Base-by-base conservation (phyloP, 768 basidiomycete species). In the Amanita muscaria region DNA sequence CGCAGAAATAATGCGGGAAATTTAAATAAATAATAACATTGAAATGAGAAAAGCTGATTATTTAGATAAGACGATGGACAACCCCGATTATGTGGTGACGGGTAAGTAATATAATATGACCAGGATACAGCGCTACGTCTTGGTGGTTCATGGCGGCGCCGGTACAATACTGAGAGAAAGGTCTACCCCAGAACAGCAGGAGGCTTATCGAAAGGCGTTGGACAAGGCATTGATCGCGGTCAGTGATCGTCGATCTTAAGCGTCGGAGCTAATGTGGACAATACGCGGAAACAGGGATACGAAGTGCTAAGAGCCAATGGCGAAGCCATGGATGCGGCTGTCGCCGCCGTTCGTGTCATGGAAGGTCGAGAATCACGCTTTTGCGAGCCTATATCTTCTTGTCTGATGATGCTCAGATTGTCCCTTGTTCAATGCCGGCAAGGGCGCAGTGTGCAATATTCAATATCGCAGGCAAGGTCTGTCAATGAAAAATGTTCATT, bases 361-460 rank as follows among this genome's bases (percentile, higher is more conserved):
- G 88, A 90, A 73, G 81, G 85, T 80, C 32, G 23, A 63, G 50
- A 29, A n/a, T 15, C 22, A 12, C 7, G 11, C 23, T 15, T 41
- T 15, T 19, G 6, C 15, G 2, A 10, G n/a, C 10, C 7, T 22
- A 23, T 31, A 27, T 11, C 16, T 12, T 27, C n/a, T n/a, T n/a
- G n/a, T n/a, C 14, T 9, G 3, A 4, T 32, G 21, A 19, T 30
- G 25, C 19, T 16, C 36, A 88, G 87, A 90, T 54, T 76, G 72
- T 48, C 79, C 83, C 6, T 61, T 90, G 14, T 89, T 90, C 65
- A 90, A 90, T 53, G 64, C 79, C 22, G 86, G 76, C 15, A 84
- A 82, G 53, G 88, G 88, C 3, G 82, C 88, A 7, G 87, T 90
- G 14, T n/a, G n/a, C n/a, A n/a, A n/a, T n/a, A n/a, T 90, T 88